Base-by-base conservation (phyloP, 2,329 filamentous ascomycete genomes). In the Exophiala sideris region DNA sequence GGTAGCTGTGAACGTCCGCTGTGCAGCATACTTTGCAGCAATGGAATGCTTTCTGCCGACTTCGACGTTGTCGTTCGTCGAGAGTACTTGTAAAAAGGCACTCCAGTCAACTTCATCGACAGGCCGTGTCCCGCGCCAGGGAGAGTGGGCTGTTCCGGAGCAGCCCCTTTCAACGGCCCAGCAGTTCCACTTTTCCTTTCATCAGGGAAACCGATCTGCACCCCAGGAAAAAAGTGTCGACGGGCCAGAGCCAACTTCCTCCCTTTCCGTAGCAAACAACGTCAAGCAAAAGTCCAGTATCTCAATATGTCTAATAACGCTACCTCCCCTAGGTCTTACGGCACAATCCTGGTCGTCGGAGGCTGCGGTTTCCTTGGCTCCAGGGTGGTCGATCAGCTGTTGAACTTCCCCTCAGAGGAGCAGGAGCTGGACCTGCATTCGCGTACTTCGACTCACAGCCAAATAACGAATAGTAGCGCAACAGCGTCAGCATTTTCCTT, bases 321-420 rank as follows among this genome's bases (percentile, higher is more conserved):
- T 16, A 11, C 50, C 0, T 63, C 69, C 7, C 66, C 67, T 11
- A 65, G 74, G 46, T 67, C 73, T 54, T 76, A 91, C 48, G 87
- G 87, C 67, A 83, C 80, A 61, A 86, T 91, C 65, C 79, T 91
- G 63, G 85, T 94, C 62, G 84, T 92, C 63, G 89, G 89, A 66
- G 89, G 89, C 68, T 91, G 89, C 69, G 89, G 89, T 62, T 92
- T 94, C 73, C 80, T 94, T 12, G 89, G 89, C 68, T 86, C 88
- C 73, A 87, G 92, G 73, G 86, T 92, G 63, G 86, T 92, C 67
- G 82, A 85, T 71, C 80, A 88, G 66, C 79, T 89, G 54, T 77
- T 88, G 65, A 79, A 81, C 66, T 79, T 82, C 70, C 83, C 74
- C 44, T 75, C 74, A 10, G 74, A 77, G 57, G 54, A 60, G 40